These are phyloP conservation scores for Pestalotiopsis sp. DNA, from an alignment of 2,329 filamentous ascomycete genomes.

Conservation along the genomic window DNA sequence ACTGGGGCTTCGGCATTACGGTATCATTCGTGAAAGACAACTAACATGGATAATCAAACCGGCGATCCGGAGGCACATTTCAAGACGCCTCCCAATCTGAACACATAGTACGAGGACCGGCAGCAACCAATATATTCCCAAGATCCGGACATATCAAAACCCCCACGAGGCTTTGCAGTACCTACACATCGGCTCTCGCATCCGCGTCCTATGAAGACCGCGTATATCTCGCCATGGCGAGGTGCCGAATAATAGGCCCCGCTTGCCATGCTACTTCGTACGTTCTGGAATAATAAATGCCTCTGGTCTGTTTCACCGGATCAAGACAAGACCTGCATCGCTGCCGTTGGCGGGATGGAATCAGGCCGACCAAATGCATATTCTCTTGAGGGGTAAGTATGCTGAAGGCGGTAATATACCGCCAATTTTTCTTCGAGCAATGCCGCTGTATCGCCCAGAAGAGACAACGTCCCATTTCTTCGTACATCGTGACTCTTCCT, in stretches of 20 bases:
- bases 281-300: not conserved
- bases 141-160: not conserved
- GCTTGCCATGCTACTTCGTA: not conserved
- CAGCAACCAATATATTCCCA: not conserved
- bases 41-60: not conserved
- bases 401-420: not conserved
- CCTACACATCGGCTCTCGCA: not conserved
- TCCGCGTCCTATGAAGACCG: not conserved
- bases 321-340: not conserved
- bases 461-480: not conserved
- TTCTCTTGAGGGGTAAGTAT: constrained; percentile 3
- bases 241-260: not conserved
- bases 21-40: not conserved
- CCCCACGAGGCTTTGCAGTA: not conserved
- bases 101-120: not conserved
- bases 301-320: not conserved
- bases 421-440: not conserved
- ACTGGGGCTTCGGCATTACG: not conserved
- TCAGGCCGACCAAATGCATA: not conserved
- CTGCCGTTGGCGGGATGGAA: not conserved
- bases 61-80: not conserved
- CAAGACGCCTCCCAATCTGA: not conserved
- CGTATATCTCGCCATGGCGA: not conserved
- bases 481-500: not conserved
- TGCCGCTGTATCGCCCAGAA: not conserved